Percentiles rank a stretch among this genome's conserved stretches.
Conservation (phyloP, 1,139 yeast species). For the Yamadazyma diospyri region DNA sequence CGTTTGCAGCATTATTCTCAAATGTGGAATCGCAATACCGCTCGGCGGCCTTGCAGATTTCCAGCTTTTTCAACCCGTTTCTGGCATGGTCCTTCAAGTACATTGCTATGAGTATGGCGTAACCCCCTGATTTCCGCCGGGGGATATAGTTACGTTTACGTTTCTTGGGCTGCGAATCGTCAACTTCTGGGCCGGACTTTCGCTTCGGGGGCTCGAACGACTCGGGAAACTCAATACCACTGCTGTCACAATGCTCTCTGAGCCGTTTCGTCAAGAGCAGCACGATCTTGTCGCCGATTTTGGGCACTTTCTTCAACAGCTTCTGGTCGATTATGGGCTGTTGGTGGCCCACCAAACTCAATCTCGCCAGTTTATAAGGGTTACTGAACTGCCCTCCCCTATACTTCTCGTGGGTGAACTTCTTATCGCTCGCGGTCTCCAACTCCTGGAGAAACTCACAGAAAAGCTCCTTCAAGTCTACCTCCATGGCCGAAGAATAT, state of each 20-base stretch:
- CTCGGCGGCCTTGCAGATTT: constrained; percentile 54
- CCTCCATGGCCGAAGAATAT: neutral
- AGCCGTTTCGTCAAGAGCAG: constrained; percentile 39
- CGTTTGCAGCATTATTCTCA: constrained; percentile 55
- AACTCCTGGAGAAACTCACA: constrained; percentile 1
- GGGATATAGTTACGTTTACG: constrained; percentile 63
- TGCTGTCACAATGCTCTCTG: constrained; percentile 42
- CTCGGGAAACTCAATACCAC: constrained; percentile 38
- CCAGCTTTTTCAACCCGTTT: constrained; percentile 58
- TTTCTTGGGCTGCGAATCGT: constrained; percentile 13
- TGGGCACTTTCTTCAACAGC: constrained; percentile 49
- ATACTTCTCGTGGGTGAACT: neutral
- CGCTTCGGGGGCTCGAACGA: constrained; percentile 20
- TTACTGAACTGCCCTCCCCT: constrained; percentile 9
- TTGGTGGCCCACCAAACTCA: neutral
- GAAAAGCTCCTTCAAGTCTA: constrained; percentile 1
- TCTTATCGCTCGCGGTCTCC: neutral
- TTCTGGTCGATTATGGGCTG: constrained; percentile 42
- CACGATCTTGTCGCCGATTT: constrained; percentile 63
- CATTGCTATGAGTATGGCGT: constrained; percentile 72
- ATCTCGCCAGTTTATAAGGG: constrained; percentile 19
- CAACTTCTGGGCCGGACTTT: constrained; percentile 1
- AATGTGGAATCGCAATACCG: constrained; percentile 67
- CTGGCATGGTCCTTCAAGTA: constrained; percentile 47
- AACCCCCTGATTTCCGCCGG: constrained; percentile 76